Conservation (phyloP, 176 grass and related monocot species). For the Aechmea fasciata region DNA sequence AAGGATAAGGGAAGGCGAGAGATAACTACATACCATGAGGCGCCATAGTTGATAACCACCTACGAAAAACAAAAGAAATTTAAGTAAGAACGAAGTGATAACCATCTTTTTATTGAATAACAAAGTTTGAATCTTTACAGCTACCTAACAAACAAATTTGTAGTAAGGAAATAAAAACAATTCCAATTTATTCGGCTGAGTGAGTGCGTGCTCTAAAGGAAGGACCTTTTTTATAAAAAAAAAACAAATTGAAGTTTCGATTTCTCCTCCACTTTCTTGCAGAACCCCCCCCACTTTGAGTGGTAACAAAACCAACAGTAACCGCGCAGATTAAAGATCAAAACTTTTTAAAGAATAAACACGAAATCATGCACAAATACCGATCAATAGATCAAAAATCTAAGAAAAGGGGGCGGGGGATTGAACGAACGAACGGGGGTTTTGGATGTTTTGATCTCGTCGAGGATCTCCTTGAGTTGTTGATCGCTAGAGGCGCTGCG, state of each 20-base stretch:
- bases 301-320: no score
- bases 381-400: no score
- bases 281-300: no score
- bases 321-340: no score
- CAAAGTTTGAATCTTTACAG: neutral
- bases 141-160: neutral
- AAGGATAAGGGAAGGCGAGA: neutral
- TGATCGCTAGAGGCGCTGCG: slow-evolving; percentile 38
- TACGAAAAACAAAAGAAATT: slow-evolving; percentile 29
- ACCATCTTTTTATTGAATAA: neutral
- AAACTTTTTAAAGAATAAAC: neutral
- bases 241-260: no score
- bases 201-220: no score
- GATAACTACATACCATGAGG: slow-evolving; percentile 64
- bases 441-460: slow-evolving; percentile 60
- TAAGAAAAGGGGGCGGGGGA: neutral
- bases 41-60: slow-evolving; percentile 66
- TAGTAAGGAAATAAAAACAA: neutral
- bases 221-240: no score
- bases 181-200: neutral
- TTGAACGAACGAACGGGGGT: slow-evolving; percentile 40
- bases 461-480: slow-evolving; percentile 48
- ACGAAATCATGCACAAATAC: neutral
- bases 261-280: no score
- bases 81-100: neutral